Conservation (phyloP, 805 yeast genomes). For the Crinitomyces ghanaensis region DNA sequence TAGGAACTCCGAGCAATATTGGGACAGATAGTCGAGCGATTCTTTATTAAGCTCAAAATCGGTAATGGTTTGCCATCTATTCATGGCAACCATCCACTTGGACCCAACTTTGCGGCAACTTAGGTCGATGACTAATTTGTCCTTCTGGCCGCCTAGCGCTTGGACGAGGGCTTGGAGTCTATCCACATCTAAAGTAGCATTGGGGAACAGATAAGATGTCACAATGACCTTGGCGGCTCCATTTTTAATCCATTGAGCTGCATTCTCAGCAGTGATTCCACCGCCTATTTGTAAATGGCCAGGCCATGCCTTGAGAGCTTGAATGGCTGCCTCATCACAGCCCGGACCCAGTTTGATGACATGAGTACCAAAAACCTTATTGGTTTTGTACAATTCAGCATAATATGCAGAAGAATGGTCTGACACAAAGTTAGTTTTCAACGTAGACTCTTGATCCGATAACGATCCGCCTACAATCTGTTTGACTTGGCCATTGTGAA, state of each 20-base stretch:
- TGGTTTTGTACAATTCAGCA: slow-evolving; percentile 52
- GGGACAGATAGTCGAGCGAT: slow-evolving; percentile 41
- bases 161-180: slow-evolving; percentile 41
- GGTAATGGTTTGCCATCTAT: slow-evolving; percentile 93
- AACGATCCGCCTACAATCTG: slow-evolving; percentile 95
- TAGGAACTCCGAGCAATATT: slow-evolving; percentile 74
- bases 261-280: slow-evolving; percentile 70
- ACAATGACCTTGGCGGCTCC: slow-evolving; percentile 79
- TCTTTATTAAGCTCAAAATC: slow-evolving; percentile 42
- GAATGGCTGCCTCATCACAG: slow-evolving; percentile 72
- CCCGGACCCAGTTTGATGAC: slow-evolving; percentile 82
- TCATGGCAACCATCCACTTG: slow-evolving; percentile 92
- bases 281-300: slow-evolving; percentile 77
- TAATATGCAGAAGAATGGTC: slow-evolving; percentile 62
- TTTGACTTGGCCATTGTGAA: slow-evolving; percentile 89
- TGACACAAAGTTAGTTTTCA: slow-evolving; percentile 71
- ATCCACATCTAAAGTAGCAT: slow-evolving; percentile 38
- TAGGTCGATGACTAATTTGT: slow-evolving; percentile 70
- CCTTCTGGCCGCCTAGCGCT: slow-evolving; percentile 54
- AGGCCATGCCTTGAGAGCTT: slow-evolving; percentile 71
- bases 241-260: slow-evolving; percentile 57
- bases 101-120: slow-evolving; percentile 46
- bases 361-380: slow-evolving; percentile 66
- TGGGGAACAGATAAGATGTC: slow-evolving; percentile 82
- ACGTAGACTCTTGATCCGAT: slow-evolving; percentile 30